These are phyloP conservation scores for Solanum stenotomum DNA, from an alignment of 257 asterid species.

Conservation along the genomic window DNA sequence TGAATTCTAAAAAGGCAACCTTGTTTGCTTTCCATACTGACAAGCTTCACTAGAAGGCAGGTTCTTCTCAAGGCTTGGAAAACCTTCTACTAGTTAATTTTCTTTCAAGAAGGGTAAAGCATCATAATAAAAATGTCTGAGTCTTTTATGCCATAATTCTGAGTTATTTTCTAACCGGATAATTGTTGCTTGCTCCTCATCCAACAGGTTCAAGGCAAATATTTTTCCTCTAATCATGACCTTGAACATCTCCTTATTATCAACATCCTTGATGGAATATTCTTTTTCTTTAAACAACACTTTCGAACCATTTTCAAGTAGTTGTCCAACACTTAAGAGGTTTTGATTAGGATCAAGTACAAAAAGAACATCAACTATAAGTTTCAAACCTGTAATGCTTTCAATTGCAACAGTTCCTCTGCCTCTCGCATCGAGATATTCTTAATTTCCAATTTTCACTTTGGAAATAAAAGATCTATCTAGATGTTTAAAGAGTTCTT, in stretches of 20 bases:
- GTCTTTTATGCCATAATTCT: not conserved
- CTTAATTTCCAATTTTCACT: not conserved
- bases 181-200: not conserved
- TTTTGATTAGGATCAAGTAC: too few species aligned
- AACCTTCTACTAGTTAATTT: not conserved
- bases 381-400: not conserved
- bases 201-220: not conserved
- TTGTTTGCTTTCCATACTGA: not conserved
- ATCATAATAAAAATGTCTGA: not conserved
- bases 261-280: not conserved
- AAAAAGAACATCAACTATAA: not conserved
- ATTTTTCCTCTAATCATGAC: not conserved
- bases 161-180: not conserved
- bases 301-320: not conserved
- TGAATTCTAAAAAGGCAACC: not conserved
- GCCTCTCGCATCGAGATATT: not conserved
- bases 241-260: not conserved
- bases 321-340: too few species aligned
- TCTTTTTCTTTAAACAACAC: not conserved
- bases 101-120: not conserved
- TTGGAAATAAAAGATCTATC: not conserved
- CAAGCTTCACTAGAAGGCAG: not conserved
- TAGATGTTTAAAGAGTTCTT: not conserved
- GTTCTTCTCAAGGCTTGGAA: not conserved
- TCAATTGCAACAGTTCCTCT: not conserved